Conservation (phyloP, 176 grass and related monocot genomes). For the Triticum timopheevii region DNA sequence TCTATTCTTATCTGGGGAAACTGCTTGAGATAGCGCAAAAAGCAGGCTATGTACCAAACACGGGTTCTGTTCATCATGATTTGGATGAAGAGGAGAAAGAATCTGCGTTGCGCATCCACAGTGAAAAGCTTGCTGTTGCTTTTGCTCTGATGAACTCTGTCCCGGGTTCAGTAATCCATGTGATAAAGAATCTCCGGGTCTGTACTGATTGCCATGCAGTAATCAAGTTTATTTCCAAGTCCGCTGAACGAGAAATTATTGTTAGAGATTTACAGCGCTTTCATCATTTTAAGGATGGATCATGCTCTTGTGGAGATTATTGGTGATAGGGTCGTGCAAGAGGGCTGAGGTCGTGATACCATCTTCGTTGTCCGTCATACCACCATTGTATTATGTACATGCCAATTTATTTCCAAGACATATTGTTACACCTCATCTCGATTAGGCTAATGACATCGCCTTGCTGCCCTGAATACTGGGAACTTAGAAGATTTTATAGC, state of each 20-base stretch:
- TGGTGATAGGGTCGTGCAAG: slow-evolving; percentile 45
- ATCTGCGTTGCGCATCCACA: slow-evolving; percentile 67
- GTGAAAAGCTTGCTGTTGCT: slow-evolving; percentile 89
- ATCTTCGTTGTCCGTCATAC: slow-evolving; percentile 2
- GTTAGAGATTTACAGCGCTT: slow-evolving; percentile 82
- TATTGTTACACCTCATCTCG: not conserved
- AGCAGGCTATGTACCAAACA: slow-evolving; percentile 84
- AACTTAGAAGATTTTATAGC: not conserved
- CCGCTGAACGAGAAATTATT: slow-evolving; percentile 64
- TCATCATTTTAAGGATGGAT: slow-evolving; percentile 84
- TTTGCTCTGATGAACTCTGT: slow-evolving; percentile 84
- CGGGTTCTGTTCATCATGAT: slow-evolving; percentile 74
- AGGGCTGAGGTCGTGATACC: slow-evolving; percentile 3
- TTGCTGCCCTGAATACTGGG: not conserved
- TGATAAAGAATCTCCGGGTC: slow-evolving; percentile 87
- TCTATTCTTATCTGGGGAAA: slow-evolving; percentile 81
- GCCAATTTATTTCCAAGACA: slow-evolving; percentile 8
- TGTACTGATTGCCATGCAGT: slow-evolving; percentile 83
- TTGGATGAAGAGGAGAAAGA: slow-evolving; percentile 92
- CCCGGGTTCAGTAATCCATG: slow-evolving; percentile 61
- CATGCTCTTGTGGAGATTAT: slow-evolving; percentile 85
- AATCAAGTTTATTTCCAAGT: slow-evolving; percentile 75
- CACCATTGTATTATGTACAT: not conserved
- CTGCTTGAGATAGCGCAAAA: slow-evolving; percentile 69
- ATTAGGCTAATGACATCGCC: slow-evolving; percentile 6